Evolutionary conservation across 2,329 filamentous ascomycete genomes (phyloP), one percentile per base, ranked within the genome.

Genomic region (Podosphaera fusca): DNA sequence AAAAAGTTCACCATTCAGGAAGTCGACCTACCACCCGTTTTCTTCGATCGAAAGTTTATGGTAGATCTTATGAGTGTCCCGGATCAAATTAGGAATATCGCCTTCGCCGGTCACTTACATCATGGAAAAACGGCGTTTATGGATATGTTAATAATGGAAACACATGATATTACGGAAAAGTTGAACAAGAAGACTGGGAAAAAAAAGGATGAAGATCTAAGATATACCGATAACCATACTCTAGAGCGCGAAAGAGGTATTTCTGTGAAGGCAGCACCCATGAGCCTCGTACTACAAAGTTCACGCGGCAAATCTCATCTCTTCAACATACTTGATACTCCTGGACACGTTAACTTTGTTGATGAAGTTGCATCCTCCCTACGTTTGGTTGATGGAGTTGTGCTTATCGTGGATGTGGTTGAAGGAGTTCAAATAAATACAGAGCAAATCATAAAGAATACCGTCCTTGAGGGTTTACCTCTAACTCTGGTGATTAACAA

Each of bases 351-450:
- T 67, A 95, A 98, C 70, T 98, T 98, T 68, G 90, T 94, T 47
- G 92, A 98, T 67, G 92, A 98, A 70, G 87, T 98, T 42, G 92
- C 92, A 7, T 82, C 88, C 3, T 84, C 88, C 0, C 74, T 95
- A 64, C 81, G 92, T 47, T 72, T 98, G 55, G 89, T 85, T 3
- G 92, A 98, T 67, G 92, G 92, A 59, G 81, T 96, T 31, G 90
- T 94, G 56, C 73, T 98, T 54, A 84, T 98, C 12, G 89, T 98
- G 14, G 92, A 98, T 68, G 87, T 95, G 30, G 87, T 98, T 1
- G 92, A 98, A 69, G 92, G 92, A n/a, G 89, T 98, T n/a, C 92
- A 96, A 71, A 79, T 92, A 64, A 95, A 95, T 69, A 94, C 92
- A 0, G 90, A 98, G 71, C 86, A 95, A 68, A 89, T 95, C 64